Evolutionary conservation across 352 stramenopile genomes (phyloP), one percentile per base, ranked within the genome.

Genomic region (Peronospora farinosa): DNA sequence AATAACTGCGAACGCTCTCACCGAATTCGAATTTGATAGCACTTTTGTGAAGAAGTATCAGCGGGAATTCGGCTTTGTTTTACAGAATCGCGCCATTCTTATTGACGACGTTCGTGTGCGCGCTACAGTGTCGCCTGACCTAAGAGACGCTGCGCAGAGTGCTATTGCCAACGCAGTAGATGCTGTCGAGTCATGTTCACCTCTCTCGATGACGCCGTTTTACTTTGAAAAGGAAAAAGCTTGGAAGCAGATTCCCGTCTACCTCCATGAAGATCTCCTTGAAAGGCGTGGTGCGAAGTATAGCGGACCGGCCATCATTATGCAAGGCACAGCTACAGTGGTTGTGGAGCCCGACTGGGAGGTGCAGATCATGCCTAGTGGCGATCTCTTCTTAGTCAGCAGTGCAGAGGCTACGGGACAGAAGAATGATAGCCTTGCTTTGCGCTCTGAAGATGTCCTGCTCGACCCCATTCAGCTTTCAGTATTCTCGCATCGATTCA

Each of bases 91-190:
- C 13, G 64, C 63, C 7, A 89, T 99, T 46, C 69, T 98, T 28
- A 89, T 99, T 57, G 96, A 99, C 54, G 97, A 99, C 50, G 89
- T 98, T 36, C 88, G 97, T 47, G 95, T 99, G 7, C 91, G 96
- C n/a, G 95, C 84, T 15, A 95, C 96, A 16, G 95, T 94, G 45
- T 94, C 84, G 0, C 84, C 84, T 2, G 69, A 85, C 9, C 47
- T 92, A 23, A 78, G 71, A 11, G 70, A 86, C 13, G 47, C 65
- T 9, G 33, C 56, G 1, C 23, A 45, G 15, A 58, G 57, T 47
- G 36, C 35, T 48, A 15, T 19, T 35, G 21, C 28, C 9, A 30
- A 5, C 10, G 11, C 11, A 39, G 33, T 15, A 33, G 40, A 57
- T 30, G 42, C 42, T 2, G 52, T 66, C 7, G 67, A 74, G 17